phyloP scores from a whole-genome alignment of 768 basidiomycete species.

The Lenzites betulinus region DNA sequence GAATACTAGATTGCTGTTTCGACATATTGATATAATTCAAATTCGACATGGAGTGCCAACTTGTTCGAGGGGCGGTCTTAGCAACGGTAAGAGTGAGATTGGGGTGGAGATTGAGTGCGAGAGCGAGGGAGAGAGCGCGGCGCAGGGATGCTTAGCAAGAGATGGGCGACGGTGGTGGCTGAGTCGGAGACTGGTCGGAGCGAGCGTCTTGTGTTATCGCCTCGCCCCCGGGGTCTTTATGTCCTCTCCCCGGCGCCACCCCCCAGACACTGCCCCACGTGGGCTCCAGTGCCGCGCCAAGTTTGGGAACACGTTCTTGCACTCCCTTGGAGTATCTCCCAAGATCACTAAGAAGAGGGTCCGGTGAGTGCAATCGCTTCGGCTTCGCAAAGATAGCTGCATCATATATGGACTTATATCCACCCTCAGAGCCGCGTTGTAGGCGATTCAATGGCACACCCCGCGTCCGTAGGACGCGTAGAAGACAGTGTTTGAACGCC shows the following conservation, averaged over 20 bases:
- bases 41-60: conserved; percentile 87
- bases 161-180: conserved; percentile 7
- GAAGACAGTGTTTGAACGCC: conserved; percentile 2
- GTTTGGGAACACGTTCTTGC: conserved; percentile 11
- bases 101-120: neutral
- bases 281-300: conserved; percentile 6
- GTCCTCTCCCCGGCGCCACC: neutral
- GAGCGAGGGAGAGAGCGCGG: neutral
- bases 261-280: conserved; percentile 17
- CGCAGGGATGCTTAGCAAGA: conserved; percentile 6
- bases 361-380: neutral
- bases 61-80: conserved; percentile 44
- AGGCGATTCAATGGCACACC: neutral
- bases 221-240: conserved; percentile 1
- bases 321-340: neutral
- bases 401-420: neutral
- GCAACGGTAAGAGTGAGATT: neutral
- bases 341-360: neutral
- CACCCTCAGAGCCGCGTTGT: neutral
- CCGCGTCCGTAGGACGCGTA: neutral
- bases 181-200: conserved; percentile 4
- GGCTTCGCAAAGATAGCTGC: neutral
- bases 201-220: conserved; percentile 4
- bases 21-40: conserved; percentile 68
- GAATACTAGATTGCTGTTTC: conserved; percentile 87